phyloP scores from a whole-genome alignment of 2,329 filamentous ascomycete genomes.

The Diaporthe australafricana region DNA sequence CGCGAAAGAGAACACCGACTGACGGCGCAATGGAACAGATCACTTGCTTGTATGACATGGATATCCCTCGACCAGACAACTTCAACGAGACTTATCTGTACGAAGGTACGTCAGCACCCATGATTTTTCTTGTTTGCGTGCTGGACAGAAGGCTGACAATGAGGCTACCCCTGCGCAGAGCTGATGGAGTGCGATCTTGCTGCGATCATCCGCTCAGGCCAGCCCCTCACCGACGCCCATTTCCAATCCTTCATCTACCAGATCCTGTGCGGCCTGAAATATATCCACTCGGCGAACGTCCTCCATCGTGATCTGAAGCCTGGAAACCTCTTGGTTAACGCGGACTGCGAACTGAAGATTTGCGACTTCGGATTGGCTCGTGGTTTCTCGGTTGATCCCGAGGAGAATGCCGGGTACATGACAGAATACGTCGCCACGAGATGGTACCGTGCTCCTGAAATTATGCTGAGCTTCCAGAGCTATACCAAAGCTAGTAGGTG shows the following conservation, averaged over 20 bases:
- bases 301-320: slow-evolving; percentile 97
- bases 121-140: background rate
- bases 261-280: slow-evolving; percentile 98
- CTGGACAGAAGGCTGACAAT: slow-evolving; percentile 6
- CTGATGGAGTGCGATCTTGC: slow-evolving; percentile 99
- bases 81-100: slow-evolving; percentile 99
- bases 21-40: slow-evolving; percentile 69
- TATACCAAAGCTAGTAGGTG: slow-evolving; percentile 99
- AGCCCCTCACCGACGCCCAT: slow-evolving; percentile 96
- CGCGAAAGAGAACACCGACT: slow-evolving; percentile 14
- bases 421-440: slow-evolving; percentile 98
- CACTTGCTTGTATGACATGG: slow-evolving; percentile 99
- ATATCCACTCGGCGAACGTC: slow-evolving; percentile 98
- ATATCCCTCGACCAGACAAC: slow-evolving; percentile 95
- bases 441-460: slow-evolving; percentile 96
- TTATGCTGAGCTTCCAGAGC: slow-evolving; percentile 99
- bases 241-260: slow-evolving; percentile 99
- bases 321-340: slow-evolving; percentile 96
- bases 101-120: slow-evolving; percentile 75
- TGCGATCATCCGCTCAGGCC: slow-evolving; percentile 96
- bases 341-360: slow-evolving; percentile 99
- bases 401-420: slow-evolving; percentile 99
- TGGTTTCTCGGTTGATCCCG: slow-evolving; percentile 96
- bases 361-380: slow-evolving; percentile 97
- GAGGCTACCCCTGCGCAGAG: slow-evolving; percentile 66